A percentile compares a stretch with the other conserved stretches of the same genome.
Evolutionary conservation across 2,329 filamentous ascomycete genomes (phyloP).

Genomic region (Celoporthe dispersa): DNA sequence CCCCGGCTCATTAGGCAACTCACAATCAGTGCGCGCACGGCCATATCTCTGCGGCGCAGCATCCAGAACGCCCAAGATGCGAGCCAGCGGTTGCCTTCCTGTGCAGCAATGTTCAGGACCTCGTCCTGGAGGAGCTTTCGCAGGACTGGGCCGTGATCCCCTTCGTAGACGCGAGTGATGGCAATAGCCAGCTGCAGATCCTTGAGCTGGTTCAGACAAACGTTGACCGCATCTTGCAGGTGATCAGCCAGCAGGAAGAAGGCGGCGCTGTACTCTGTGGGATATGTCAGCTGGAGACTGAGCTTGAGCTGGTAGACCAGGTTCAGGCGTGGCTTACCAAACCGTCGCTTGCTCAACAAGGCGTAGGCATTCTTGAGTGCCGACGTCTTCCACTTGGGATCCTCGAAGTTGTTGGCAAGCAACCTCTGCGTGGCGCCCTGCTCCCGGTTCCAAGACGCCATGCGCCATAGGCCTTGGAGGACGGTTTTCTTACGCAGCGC

Average conservation of each 20-base stretch:
- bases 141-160: constrained; percentile 77
- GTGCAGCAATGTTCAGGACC: constrained; percentile 75
- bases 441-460: constrained; percentile 88
- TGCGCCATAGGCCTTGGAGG: constrained; percentile 89
- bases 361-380: constrained; percentile 97
- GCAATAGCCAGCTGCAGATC: constrained; percentile 91
- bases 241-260: constrained; percentile 93
- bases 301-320: no score
- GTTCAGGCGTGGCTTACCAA: constrained; percentile 59
- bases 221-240: constrained; percentile 81
- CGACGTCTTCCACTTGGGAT: constrained; percentile 83
- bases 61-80: constrained; percentile 97
- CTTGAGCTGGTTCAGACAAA: constrained; percentile 84
- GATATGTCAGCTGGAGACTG: constrained; percentile 45
- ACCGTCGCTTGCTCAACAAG: constrained; percentile 85
- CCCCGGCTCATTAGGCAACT: constrained; percentile 39
- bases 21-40: constrained; percentile 81
- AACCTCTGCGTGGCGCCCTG: constrained; percentile 79
- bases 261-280: constrained; percentile 85
- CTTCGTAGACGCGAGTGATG: constrained; percentile 85
- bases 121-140: constrained; percentile 77
- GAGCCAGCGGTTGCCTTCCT: constrained; percentile 88
- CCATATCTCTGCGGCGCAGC: constrained; percentile 78
- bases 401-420: constrained; percentile 87
- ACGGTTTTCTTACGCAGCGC: constrained; percentile 90